phyloP scores from a whole-genome alignment of 139 green algal species.

The Tetraselmis striata region DNA sequence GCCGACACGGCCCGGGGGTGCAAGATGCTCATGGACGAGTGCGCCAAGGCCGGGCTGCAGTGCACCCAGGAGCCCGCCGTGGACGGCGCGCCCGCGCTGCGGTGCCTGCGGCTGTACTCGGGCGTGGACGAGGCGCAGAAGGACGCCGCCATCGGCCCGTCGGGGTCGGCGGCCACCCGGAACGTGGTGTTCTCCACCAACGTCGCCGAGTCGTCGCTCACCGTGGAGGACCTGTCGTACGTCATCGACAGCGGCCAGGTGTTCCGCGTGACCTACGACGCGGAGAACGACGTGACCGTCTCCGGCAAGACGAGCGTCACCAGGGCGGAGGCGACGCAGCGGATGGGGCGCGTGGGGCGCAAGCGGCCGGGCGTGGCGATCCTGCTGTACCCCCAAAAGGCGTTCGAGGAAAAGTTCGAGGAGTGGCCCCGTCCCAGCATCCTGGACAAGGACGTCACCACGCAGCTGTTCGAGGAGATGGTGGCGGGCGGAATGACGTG shows the following conservation, averaged over 20 bases:
- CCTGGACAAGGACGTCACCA: no score
- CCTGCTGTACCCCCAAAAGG: slow-evolving; percentile 1
- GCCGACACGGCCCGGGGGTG: background rate
- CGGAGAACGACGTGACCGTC: background rate
- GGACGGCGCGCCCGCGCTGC: background rate
- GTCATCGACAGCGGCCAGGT: slow-evolving; percentile 16
- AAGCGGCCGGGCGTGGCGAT: slow-evolving; percentile 1
- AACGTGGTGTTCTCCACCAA: slow-evolving; percentile 21
- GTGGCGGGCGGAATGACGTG: no score
- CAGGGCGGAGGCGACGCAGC: slow-evolving; percentile 5
- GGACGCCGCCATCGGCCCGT: no score
- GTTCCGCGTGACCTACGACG: background rate
- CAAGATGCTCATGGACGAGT: background rate
- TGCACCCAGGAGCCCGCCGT: no score
- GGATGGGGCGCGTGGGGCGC: slow-evolving; percentile 10
- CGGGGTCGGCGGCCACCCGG: no score
- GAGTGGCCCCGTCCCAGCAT: no score
- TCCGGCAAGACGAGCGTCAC: background rate
- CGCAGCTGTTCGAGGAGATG: no score
- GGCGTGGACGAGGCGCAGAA: no score
- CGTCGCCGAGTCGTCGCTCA: slow-evolving; percentile 23
- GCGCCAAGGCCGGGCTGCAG: no score
- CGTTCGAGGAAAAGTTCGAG: no score
- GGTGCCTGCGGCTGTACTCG: slow-evolving; percentile 4
- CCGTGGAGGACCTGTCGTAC: slow-evolving; percentile 5